Base-by-base conservation (phyloP, 2,329 filamentous ascomycete genomes). In the Fusarium veterinarium region DNA sequence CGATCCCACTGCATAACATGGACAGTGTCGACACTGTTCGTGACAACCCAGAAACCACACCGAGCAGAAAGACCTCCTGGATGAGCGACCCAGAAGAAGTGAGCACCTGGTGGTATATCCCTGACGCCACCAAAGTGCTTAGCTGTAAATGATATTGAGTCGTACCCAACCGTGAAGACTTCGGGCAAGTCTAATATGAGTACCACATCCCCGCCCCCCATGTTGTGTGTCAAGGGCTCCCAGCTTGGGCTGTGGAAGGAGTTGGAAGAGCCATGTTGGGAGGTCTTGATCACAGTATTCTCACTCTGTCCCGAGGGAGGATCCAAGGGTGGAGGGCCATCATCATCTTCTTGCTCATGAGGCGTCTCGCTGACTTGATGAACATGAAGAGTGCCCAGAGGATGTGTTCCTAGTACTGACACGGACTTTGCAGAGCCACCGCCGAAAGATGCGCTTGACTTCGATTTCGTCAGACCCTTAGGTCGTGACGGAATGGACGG, bases 61-160 rank as follows among this genome's bases (percentile, higher is more conserved):
- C 90, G 85, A 35, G 84, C 79, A 4, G 87, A 87, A 23, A 84
- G 81, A 23, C 83, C 82, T 4, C 82, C 81, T 0, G 84, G 83
- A 28, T 87, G 83, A 5, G 89, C 83, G 33, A 87, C 84, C 89
- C 89, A 91, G 64, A 91, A 82, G 65, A 91, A 87, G 76, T 91
- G 90, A 19, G 86, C 78, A 0, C 90, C 90, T 0, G 82, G 76
- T 0, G 89, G 88, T 31, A 91, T 81, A 60, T 88, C 83, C 28
- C 84, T 85, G 64, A 91, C 82, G 25, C 90, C 90, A 12, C 81
- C 80, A 72, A 91, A 88, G 28, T 84, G 79, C 44, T 79, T 81
- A 9, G 83, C 83, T 20, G 83, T 85, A 69, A 89, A 84, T 4
- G 85, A 85, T 49, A 86, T 77, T 5, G 84, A 81, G 73, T 90